Percentiles rank a stretch among this genome's conserved stretches.
Evolutionary conservation across 1,284 basidiomycete genomes (phyloP).

Genomic region (Ustilago lituana): DNA sequence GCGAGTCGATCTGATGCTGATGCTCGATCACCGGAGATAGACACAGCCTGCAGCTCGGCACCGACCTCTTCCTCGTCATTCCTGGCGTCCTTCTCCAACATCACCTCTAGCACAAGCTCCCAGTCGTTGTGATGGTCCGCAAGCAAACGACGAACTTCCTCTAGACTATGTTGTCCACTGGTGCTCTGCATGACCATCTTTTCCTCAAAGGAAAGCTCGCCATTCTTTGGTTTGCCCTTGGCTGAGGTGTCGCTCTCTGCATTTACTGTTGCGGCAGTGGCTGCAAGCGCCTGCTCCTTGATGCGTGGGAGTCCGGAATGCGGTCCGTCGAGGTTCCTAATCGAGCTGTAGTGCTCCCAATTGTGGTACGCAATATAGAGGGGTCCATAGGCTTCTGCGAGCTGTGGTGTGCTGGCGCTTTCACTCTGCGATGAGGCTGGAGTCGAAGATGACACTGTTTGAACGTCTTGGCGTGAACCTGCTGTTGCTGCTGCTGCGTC

Average conservation of each 20-base stretch:
- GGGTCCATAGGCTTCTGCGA: constrained; percentile 57
- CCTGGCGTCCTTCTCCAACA: constrained; percentile 42
- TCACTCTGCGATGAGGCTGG: constrained; percentile 6
- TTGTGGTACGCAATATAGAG: constrained; percentile 75
- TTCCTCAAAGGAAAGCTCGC: constrained; percentile 43
- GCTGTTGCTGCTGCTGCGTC: not conserved
- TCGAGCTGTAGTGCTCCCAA: constrained; percentile 93
- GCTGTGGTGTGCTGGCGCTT: not conserved
- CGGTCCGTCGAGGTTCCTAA: constrained; percentile 84
- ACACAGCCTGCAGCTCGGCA: constrained; percentile 36
- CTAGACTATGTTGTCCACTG: constrained; percentile 33
- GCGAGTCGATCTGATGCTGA: constrained; percentile 14
- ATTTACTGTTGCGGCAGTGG: constrained; percentile 12
- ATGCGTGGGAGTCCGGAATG: constrained; percentile 81
- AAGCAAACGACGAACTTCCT: constrained; percentile 41
- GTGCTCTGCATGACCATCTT: constrained; percentile 55
- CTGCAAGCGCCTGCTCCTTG: constrained; percentile 69
- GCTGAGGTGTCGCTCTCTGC: constrained; percentile 9
- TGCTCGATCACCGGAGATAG: constrained; percentile 1
- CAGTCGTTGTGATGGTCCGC: constrained; percentile 44
- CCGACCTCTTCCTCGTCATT: constrained; percentile 43
- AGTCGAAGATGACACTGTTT: constrained; percentile 2
- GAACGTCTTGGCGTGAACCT: not conserved
- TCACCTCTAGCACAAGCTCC: constrained; percentile 50
- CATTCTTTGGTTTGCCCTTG: constrained; percentile 2